Conservation (phyloP, 768 basidiomycete genomes). For the Auricularia heimuer region DNA sequence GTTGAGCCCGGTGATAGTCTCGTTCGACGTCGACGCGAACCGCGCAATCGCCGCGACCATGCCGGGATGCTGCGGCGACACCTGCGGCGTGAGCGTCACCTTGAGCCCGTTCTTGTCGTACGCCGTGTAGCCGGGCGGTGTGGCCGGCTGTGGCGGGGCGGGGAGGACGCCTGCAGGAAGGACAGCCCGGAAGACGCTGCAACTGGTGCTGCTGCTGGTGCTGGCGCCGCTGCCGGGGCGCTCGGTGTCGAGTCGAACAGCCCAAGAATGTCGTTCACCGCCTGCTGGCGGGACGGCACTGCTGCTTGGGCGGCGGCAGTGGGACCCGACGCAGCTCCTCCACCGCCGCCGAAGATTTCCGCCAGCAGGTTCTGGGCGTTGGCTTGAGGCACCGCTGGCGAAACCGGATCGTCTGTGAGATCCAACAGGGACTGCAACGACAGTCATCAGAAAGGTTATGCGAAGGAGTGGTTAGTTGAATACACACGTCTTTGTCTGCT, state of each 20-base stretch:
- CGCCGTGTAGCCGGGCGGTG: constrained; percentile 66
- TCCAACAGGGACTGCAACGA: constrained; percentile 39
- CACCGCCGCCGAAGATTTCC: constrained; percentile 73
- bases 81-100: constrained; percentile 84
- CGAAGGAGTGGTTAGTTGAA: not conserved
- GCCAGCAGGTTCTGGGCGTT: constrained; percentile 70
- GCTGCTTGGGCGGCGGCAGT: constrained; percentile 31
- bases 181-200: constrained; percentile 14
- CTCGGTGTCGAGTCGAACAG: constrained; percentile 57
- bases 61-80: constrained; percentile 70
- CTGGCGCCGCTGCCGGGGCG: constrained; percentile 23
- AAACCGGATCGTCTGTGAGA: constrained; percentile 71
- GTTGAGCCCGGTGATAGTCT: constrained; percentile 52
- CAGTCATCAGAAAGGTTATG: not conserved
- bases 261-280: constrained; percentile 84
- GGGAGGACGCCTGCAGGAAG: constrained; percentile 3
- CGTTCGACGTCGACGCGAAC: constrained; percentile 60
- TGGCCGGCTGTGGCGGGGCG: constrained; percentile 32
- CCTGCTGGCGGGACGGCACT: constrained; percentile 33
- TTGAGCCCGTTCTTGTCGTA: constrained; percentile 88
- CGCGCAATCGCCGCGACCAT: constrained; percentile 83
- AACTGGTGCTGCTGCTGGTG: constrained; percentile 19
- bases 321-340: constrained; percentile 20
- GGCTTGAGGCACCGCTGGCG: constrained; percentile 2
- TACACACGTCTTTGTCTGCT: constrained; percentile 58